These are phyloP conservation scores for Kalmusia sp. DNA, from an alignment of 2,329 filamentous ascomycete species.

Conservation along the genomic window DNA sequence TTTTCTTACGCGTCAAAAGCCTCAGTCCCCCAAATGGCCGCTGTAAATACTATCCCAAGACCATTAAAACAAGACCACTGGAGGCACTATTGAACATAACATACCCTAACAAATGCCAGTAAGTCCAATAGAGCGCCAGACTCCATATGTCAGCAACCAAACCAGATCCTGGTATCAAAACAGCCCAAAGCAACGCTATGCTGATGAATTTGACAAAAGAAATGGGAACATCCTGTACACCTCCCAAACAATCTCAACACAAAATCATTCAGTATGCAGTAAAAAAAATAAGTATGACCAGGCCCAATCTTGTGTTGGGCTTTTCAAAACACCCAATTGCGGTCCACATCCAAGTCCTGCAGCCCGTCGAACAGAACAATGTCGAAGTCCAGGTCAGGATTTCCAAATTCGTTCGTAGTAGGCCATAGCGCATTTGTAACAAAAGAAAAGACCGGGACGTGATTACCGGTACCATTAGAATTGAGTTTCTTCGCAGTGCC, in stretches of 20 bases:
- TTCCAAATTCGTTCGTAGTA: slow-evolving; percentile 17
- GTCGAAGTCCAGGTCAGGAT: slow-evolving; percentile 36
- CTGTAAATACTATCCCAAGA: too few species aligned
- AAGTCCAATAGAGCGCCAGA: neutral
- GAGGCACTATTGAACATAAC: too few species aligned
- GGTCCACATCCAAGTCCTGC: slow-evolving; percentile 40
- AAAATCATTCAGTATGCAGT: neutral
- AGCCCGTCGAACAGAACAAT: slow-evolving; percentile 45
- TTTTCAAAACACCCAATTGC: slow-evolving; percentile 43
- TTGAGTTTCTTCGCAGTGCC: slow-evolving; percentile 37
- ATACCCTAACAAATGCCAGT: too few species aligned
- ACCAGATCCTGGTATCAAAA: slow-evolving; percentile 9
- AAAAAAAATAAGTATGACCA: neutral
- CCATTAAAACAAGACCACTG: too few species aligned
- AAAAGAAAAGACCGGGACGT: slow-evolving; percentile 43
- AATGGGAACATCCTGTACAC: neutral
- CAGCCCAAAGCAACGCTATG: slow-evolving; percentile 7
- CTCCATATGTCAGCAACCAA: neutral
- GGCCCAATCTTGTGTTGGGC: neutral
- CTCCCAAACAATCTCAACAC: neutral
- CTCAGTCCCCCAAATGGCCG: too few species aligned
- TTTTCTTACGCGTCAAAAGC: too few species aligned
- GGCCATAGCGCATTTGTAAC: slow-evolving; percentile 44
- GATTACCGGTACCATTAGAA: slow-evolving; percentile 26
- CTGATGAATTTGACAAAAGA: slow-evolving; percentile 1